phyloP scores from a whole-genome alignment of 2,329 filamentous ascomycete genomes.

The Penicillium hordei region DNA sequence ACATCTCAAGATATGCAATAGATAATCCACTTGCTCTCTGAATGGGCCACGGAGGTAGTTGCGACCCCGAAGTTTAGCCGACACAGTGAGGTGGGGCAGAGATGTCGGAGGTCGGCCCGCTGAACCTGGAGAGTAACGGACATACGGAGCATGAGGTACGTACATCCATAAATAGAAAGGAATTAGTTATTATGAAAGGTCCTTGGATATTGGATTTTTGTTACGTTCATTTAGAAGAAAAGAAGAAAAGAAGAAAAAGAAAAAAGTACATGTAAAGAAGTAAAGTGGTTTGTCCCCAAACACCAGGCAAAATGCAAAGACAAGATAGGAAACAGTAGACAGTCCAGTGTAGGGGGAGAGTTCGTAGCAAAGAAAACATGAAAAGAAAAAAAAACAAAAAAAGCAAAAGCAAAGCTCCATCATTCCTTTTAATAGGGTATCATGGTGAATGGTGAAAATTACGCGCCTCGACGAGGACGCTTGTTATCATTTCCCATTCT shows the following conservation, averaged over 20 bases:
- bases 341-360: constrained; percentile 17
- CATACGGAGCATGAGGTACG: background rate
- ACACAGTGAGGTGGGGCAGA: constrained; percentile 1
- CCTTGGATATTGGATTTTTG: background rate
- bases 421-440: constrained; percentile 2
- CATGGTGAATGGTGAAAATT: constrained; percentile 12
- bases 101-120: constrained; percentile 23
- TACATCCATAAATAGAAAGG: background rate
- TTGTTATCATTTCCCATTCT: constrained; percentile 45
- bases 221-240: constrained; percentile 3
- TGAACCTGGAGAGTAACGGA: background rate
- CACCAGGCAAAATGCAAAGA: constrained; percentile 26
- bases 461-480: constrained; percentile 42
- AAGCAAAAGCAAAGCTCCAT: constrained; percentile 10
- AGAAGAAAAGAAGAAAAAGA: background rate
- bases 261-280: constrained; percentile 16
- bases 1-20: background rate
- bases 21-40: constrained; percentile 7
- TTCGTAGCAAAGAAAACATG: constrained; percentile 11
- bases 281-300: constrained; percentile 20
- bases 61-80: constrained; percentile 32
- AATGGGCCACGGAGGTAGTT: constrained; percentile 25
- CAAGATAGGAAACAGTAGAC: constrained; percentile 13
- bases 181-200: background rate
- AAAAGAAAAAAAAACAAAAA: constrained; percentile 13